phyloP scores from a whole-genome alignment of 2,329 filamentous ascomycete genomes.

The Colletotrichum zoysiae region DNA sequence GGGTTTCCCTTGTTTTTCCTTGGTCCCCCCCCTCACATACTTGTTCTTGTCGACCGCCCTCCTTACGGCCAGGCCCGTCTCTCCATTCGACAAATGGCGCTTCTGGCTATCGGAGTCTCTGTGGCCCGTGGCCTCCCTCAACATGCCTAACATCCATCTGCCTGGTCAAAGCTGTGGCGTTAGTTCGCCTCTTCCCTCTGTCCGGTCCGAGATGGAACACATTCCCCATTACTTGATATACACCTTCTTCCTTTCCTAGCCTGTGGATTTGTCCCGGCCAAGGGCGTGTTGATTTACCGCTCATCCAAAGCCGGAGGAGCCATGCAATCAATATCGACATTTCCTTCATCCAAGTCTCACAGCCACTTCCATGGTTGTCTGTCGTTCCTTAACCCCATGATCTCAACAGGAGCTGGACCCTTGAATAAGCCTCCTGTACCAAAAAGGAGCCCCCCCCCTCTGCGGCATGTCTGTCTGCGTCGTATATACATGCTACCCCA shows the following conservation, averaged over 20 bases:
- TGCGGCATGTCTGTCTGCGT: slow-evolving; percentile 34
- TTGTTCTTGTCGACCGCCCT: background rate
- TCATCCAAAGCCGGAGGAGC: slow-evolving; percentile 23
- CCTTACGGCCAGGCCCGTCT: slow-evolving; percentile 1
- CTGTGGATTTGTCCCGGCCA: background rate
- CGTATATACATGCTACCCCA: slow-evolving; percentile 37
- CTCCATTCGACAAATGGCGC: background rate
- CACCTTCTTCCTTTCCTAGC: slow-evolving; percentile 13
- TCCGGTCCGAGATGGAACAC: slow-evolving; percentile 30
- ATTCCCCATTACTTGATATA: slow-evolving; percentile 28
- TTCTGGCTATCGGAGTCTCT: background rate
- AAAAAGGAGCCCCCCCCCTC: slow-evolving; percentile 22
- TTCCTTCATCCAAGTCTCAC: slow-evolving; percentile 3
- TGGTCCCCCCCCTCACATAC: no score
- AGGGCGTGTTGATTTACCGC: slow-evolving; percentile 1
- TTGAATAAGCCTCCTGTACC: slow-evolving; percentile 27
- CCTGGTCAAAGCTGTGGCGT: slow-evolving; percentile 28
- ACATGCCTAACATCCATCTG: background rate
- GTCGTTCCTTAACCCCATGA: background rate
- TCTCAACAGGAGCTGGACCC: slow-evolving; percentile 20
- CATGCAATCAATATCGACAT: slow-evolving; percentile 7
- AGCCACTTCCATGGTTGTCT: background rate
- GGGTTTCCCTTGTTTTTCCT: background rate
- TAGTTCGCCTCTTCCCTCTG: slow-evolving; percentile 32
- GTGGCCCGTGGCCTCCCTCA: slow-evolving; percentile 13